Evolutionary conservation across 1,284 basidiomycete species (phyloP).

Genomic region (Malassezia equina): DNA sequence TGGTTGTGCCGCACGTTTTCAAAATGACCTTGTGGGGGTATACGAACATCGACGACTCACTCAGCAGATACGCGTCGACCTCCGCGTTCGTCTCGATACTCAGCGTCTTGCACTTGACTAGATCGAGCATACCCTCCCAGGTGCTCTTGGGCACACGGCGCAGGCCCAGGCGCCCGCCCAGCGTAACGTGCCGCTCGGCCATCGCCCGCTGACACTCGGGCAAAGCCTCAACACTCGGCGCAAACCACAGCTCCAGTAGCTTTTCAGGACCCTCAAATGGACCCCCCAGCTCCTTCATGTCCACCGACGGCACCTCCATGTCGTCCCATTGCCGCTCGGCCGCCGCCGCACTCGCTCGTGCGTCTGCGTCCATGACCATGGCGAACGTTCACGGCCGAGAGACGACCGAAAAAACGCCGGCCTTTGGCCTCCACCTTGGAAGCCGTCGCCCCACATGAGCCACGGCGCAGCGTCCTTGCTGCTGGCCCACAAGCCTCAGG

Average conservation of each 20-base stretch:
- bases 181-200: slow-evolving; percentile 22
- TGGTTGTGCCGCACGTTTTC: slow-evolving; percentile 97
- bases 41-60: slow-evolving; percentile 95
- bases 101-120: slow-evolving; percentile 93
- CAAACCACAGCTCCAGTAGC: slow-evolving; percentile 95
- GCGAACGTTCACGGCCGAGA: neutral
- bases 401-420: neutral
- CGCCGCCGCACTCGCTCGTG: slow-evolving; percentile 7
- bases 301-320: slow-evolving; percentile 6
- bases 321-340: slow-evolving; percentile 17
- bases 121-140: slow-evolving; percentile 96
- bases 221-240: slow-evolving; percentile 53
- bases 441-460: neutral
- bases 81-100: slow-evolving; percentile 76
- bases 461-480: slow-evolving; percentile 6
- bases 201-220: slow-evolving; percentile 34
- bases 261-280: slow-evolving; percentile 66
- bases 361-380: slow-evolving; percentile 6
- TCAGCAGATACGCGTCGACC: slow-evolving; percentile 88
- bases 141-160: slow-evolving; percentile 63
- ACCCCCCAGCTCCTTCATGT: slow-evolving; percentile 21
- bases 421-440: neutral
- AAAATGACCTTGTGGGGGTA: slow-evolving; percentile 91
- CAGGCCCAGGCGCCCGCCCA: slow-evolving; percentile 54
- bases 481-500: slow-evolving; percentile 13